phyloP scores from a whole-genome alignment of 768 basidiomycete genomes.

The Leccinellum rugosiceps region DNA sequence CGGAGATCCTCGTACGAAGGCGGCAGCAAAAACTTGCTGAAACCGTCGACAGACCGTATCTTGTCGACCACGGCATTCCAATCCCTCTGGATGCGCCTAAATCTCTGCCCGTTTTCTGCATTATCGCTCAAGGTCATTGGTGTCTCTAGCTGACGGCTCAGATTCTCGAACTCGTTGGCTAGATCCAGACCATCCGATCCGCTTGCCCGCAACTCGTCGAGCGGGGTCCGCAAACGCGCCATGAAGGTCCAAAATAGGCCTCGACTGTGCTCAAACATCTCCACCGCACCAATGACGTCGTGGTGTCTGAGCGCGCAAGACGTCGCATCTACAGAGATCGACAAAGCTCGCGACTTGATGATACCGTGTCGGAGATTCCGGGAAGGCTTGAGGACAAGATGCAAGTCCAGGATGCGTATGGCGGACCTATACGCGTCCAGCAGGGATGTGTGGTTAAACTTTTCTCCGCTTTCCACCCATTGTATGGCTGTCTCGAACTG shows the following conservation, averaged over 20 bases:
- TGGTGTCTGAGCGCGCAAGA: conserved; percentile 22
- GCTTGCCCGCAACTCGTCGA: conserved; percentile 21
- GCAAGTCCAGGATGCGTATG: conserved; percentile 15
- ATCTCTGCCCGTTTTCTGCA: conserved; percentile 12
- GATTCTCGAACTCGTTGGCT: conserved; percentile 18
- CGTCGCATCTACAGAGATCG: conserved; percentile 25
- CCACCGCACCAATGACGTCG: conserved; percentile 26
- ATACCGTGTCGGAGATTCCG: conserved; percentile 13
- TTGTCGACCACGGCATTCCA: conserved; percentile 25
- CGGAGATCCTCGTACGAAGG: conserved; percentile 19
- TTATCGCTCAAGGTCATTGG: conserved; percentile 5
- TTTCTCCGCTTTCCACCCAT: conserved; percentile 23
- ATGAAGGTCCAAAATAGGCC: conserved; percentile 25
- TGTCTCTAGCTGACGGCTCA: conserved; percentile 21
- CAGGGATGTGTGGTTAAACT: conserved; percentile 13
- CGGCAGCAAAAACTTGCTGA: conserved; percentile 19
- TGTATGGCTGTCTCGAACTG: conserved; percentile 17
- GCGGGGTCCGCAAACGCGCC: conserved; percentile 21
- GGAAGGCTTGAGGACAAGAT: conserved; percentile 16
- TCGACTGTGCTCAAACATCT: conserved; percentile 34
- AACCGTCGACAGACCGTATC: conserved; percentile 26
- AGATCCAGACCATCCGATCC: conserved; percentile 7
- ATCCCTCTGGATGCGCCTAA: conserved; percentile 20
- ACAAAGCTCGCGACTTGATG: conserved; percentile 8
- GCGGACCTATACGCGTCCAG: conserved; percentile 19